A percentile compares a stretch with the other conserved stretches of the same genome.
Evolutionary conservation across 2,329 filamentous ascomycete genomes (phyloP).

Genomic region (Pestalotiopsis sp.): DNA sequence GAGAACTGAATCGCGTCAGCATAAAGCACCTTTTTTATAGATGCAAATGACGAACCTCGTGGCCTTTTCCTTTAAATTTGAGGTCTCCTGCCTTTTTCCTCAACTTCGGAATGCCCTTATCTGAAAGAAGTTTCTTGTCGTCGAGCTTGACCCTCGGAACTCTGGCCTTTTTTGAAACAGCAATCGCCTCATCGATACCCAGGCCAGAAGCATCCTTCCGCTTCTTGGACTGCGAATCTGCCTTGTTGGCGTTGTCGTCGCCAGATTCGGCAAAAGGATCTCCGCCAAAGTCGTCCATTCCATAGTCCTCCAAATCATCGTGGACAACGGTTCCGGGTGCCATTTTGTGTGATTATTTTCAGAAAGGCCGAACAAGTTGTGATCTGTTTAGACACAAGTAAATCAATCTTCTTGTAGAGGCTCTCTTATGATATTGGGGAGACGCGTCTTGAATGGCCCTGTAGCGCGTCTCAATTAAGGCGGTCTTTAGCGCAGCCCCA

Average conservation of each 20-base stretch:
- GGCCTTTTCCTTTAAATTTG: slow-evolving; percentile 88
- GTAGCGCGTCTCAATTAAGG: slow-evolving; percentile 15
- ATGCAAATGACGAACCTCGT: slow-evolving; percentile 63
- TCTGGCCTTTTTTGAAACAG: slow-evolving; percentile 74
- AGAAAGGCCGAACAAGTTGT: not conserved
- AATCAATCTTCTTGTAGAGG: not conserved
- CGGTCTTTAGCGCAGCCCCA: not conserved
- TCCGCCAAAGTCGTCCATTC: slow-evolving; percentile 64
- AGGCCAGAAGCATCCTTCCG: slow-evolving; percentile 56
- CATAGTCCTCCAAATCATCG: slow-evolving; percentile 77
- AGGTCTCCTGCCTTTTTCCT: slow-evolving; percentile 71
- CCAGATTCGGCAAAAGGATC: slow-evolving; percentile 52
- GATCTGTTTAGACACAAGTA: not conserved
- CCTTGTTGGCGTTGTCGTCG: slow-evolving; percentile 35
- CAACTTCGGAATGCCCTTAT: slow-evolving; percentile 81
- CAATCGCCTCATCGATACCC: slow-evolving; percentile 85
- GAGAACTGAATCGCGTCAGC: slow-evolving; percentile 61
- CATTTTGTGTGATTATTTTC: slow-evolving; percentile 20
- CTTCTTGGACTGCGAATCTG: slow-evolving; percentile 40
- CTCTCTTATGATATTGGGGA: not conserved
- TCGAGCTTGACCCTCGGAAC: slow-evolving; percentile 82
- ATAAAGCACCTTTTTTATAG: too few relatives aligned
- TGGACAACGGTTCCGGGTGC: slow-evolving; percentile 45
- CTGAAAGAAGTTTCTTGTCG: slow-evolving; percentile 80
- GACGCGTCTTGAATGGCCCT: slow-evolving; percentile 11